Base-by-base conservation (phyloP, 306 rosid genomes). In the Acacia acuminata region DNA sequence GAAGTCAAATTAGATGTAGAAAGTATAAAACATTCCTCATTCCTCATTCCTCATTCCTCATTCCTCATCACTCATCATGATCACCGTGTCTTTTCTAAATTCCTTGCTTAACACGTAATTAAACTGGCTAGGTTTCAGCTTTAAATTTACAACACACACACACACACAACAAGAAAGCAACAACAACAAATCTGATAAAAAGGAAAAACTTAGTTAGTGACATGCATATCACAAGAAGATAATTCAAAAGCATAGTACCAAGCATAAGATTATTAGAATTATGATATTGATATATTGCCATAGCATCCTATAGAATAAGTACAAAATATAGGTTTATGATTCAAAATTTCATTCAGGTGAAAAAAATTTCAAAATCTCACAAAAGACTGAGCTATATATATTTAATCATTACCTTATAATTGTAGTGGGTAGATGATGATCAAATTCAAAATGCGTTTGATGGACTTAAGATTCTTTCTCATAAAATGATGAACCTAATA, bases 1-100 rank as follows among this genome's bases (percentile, higher is more conserved):
- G 75, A 51, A 70, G 86, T 79, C 76, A 76, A 75, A 60, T 50
- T 73, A 74, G n/a, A 16, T 68, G 63, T 32, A n/a, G 68, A 53
- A 10, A 63, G 9, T 65, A 14, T 24, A 12, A 30, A 34, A 43
- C 60, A 16, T 56, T 75, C 43, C 43, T 79, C 34, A 16, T 50
- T 1, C 36, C 43, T 79, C 20, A 16, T 50, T n/a, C n/a, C n/a
- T n/a, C n/a, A n/a, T n/a, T n/a, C n/a, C n/a, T n/a, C 60, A 16
- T 56, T 75, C 43, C 43, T 79, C 34, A 16, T 50, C 5, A 67
- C 43, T 79, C 20, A 16, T 50, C 5, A 67, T 67, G 48, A 79
- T 69, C 42, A 79, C 27, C 53, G 63, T 43, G 51, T 20, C 2
- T 50, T 34, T n/a, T 75, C 27, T 24, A 53, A 38, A 53, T 75